Evolutionary conservation across 208 protist genomes (phyloP).

Genomic region (Crithidia fasciculata): DNA sequence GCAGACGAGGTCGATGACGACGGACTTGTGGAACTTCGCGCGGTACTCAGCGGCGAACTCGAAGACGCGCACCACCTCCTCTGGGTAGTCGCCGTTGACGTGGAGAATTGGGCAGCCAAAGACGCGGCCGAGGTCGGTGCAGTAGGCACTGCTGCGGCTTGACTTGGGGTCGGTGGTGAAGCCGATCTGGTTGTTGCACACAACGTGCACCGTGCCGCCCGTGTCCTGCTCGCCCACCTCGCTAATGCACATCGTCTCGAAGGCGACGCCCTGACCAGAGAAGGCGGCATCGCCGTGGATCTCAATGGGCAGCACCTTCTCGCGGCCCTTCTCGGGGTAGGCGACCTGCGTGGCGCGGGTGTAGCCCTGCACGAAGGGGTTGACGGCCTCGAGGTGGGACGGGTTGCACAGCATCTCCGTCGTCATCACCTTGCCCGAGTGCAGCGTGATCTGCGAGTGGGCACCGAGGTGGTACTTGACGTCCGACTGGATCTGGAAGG

Average conservation of each 20-base stretch:
- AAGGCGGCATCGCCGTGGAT: constrained; percentile 99
- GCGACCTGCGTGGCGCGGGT: constrained; percentile 94
- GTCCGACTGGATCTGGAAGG: constrained; percentile 96
- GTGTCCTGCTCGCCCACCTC: constrained; percentile 94
- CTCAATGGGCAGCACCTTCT: constrained; percentile 88
- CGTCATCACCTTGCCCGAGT: constrained; percentile 85
- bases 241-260: constrained; percentile 96
- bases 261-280: constrained; percentile 96
- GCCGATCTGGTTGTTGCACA: constrained; percentile 99
- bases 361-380: constrained; percentile 98
- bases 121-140: constrained; percentile 97
- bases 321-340: constrained; percentile 51
- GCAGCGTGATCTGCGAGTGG: constrained; percentile 66
- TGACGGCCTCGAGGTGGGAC: constrained; percentile 99
- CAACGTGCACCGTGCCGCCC: constrained; percentile 98
- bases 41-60: constrained; percentile 94
- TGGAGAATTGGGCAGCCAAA: constrained; percentile 97
- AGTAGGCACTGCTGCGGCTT: constrained; percentile 97
- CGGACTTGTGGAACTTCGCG: constrained; percentile 92
- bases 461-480: constrained; percentile 99
- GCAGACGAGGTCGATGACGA: constrained; percentile 98
- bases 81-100: constrained; percentile 97
- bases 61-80: constrained; percentile 93
- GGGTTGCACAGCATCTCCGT: constrained; percentile 98
- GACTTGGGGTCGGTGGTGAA: constrained; percentile 98